Conservation (phyloP, 805 yeast genomes). For the Saturnispora zaruensis region DNA sequence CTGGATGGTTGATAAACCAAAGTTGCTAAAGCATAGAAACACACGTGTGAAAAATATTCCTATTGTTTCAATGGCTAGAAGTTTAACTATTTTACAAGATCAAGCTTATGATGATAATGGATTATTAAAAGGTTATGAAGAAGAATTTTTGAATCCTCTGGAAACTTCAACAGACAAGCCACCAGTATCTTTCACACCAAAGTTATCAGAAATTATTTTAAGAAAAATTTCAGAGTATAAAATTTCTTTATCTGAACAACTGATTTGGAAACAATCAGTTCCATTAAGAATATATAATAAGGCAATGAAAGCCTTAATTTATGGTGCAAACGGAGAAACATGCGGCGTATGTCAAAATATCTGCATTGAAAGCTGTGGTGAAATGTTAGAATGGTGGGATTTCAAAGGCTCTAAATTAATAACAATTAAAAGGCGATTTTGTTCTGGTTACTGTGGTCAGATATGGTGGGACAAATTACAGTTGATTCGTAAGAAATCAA, state of each 20-base stretch:
- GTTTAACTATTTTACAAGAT: slow-evolving; percentile 28
- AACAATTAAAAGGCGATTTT: slow-evolving; percentile 49
- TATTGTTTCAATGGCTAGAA: slow-evolving; percentile 21
- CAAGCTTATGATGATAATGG: slow-evolving; percentile 15
- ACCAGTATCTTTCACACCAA: slow-evolving; percentile 31
- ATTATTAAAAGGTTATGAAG: slow-evolving; percentile 6
- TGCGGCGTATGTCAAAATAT: slow-evolving; percentile 44
- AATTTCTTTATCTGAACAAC: slow-evolving; percentile 46
- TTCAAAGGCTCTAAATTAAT: slow-evolving; percentile 39
- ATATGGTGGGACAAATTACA: slow-evolving; percentile 23
- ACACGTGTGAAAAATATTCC: slow-evolving; percentile 19
- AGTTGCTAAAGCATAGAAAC: slow-evolving; percentile 11
- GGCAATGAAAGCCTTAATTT: slow-evolving; percentile 44
- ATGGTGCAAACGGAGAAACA: slow-evolving; percentile 41
- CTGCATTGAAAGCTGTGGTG: slow-evolving; percentile 51
- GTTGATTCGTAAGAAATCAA: background rate
- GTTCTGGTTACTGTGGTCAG: slow-evolving; percentile 41
- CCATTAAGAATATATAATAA: slow-evolving; percentile 38
- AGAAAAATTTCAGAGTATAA: slow-evolving; percentile 42
- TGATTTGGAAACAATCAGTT: slow-evolving; percentile 42
- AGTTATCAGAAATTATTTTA: slow-evolving; percentile 40
- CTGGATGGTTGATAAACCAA: slow-evolving; percentile 17
- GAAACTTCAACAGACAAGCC: slow-evolving; percentile 12
- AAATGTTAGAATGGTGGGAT: slow-evolving; percentile 62
- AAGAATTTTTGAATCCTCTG: slow-evolving; percentile 8